Percentiles rank a stretch among this genome's conserved stretches.
Evolutionary conservation across 2,329 filamentous ascomycete genomes (phyloP).

Genomic region (Colletotrichum sp.): DNA sequence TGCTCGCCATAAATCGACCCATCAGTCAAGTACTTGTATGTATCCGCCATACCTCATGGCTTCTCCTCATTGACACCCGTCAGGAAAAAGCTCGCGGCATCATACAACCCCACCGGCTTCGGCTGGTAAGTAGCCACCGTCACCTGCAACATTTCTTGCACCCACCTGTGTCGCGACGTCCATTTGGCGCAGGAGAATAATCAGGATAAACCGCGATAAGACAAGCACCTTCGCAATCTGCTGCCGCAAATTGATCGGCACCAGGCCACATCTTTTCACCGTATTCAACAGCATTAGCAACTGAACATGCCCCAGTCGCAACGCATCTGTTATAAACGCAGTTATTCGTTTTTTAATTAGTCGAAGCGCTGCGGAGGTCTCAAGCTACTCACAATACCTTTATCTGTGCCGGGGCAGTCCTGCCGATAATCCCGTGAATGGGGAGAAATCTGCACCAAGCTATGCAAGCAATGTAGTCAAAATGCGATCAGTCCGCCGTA

Average conservation of each 20-base stretch:
- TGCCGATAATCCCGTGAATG: neutral
- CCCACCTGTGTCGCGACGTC: too few relatives aligned
- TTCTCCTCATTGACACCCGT: neutral
- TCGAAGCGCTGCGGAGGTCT: neutral
- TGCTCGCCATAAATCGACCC: neutral
- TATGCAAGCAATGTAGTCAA: neutral
- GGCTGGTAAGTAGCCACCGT: neutral
- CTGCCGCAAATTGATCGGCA: neutral
- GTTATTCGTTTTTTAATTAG: neutral
- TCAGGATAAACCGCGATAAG: neutral
- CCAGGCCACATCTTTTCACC: neutral
- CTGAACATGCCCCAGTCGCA: neutral
- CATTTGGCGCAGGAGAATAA: too few relatives aligned
- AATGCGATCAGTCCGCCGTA: neutral
- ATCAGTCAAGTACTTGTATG: too few relatives aligned
- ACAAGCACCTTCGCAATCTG: neutral
- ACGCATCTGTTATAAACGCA: neutral
- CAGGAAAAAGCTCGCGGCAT: neutral
- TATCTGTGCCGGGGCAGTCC: neutral
- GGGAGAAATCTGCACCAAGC: neutral
- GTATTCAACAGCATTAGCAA: neutral
- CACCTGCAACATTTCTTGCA: neutral
- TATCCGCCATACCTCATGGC: neutral
- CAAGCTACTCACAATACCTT: neutral
- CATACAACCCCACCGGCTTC: neutral